These are phyloP conservation scores for Trypanosoma conorhini DNA, from an alignment of 208 protist species.

Conservation along the genomic window DNA sequence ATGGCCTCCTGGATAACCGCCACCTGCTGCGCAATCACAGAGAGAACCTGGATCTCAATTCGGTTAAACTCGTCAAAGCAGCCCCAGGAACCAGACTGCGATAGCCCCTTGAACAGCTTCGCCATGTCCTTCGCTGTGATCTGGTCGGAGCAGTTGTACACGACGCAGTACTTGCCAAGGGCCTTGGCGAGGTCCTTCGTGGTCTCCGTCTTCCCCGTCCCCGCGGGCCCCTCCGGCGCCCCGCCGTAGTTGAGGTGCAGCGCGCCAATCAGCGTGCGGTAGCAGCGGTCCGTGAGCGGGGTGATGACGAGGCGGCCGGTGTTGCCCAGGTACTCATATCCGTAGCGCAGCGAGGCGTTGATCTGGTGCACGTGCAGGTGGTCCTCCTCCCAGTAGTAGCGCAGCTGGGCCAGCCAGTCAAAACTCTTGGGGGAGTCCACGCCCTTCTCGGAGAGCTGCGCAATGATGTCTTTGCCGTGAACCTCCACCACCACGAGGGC, in stretches of 20 bases:
- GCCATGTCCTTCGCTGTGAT: slow-evolving; percentile 96
- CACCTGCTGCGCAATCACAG: slow-evolving; percentile 98
- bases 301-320: slow-evolving; percentile 96
- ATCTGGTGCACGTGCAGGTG: slow-evolving; percentile 92
- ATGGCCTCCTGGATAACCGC: slow-evolving; percentile 95
- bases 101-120: slow-evolving; percentile 96
- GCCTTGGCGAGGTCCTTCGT: slow-evolving; percentile 97
- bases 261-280: slow-evolving; percentile 96
- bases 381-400: slow-evolving; percentile 96
- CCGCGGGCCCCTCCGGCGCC: slow-evolving; percentile 96
- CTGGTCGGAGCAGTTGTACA: slow-evolving; percentile 99
- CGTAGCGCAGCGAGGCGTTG: slow-evolving; percentile 92
- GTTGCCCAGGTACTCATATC: slow-evolving; percentile 98
- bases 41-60: slow-evolving; percentile 97
- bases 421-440: slow-evolving; percentile 93
- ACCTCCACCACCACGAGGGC: slow-evolving; percentile 95
- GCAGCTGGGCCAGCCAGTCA: slow-evolving; percentile 96
- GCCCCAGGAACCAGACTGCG: slow-evolving; percentile 94
- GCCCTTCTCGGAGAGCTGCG: slow-evolving; percentile 89
- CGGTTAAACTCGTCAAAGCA: slow-evolving; percentile 99
- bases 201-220: slow-evolving; percentile 99
- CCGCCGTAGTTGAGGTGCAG: slow-evolving; percentile 97
- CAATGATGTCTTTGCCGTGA: slow-evolving; percentile 94
- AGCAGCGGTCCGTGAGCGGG: slow-evolving; percentile 96
- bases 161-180: slow-evolving; percentile 96